Evolutionary conservation across 441 rosid species (phyloP).

Genomic region (Iberis amara): DNA sequence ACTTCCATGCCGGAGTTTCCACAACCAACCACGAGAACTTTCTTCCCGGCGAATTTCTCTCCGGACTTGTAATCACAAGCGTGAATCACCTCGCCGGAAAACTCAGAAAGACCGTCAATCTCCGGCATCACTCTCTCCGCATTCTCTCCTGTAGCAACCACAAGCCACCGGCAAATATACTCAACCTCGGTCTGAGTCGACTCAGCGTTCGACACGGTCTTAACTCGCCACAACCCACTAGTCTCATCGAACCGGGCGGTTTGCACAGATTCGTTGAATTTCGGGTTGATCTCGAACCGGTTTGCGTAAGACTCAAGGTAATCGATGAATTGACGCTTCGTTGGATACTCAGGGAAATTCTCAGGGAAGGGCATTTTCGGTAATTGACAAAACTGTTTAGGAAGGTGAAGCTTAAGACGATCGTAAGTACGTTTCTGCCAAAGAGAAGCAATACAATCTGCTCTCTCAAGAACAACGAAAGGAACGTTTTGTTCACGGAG

Average conservation of each 20-base stretch:
- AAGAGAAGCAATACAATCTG: conserved; percentile 68
- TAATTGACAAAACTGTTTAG: conserved; percentile 68
- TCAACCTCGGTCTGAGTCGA: conserved; percentile 42
- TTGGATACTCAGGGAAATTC: conserved; percentile 62
- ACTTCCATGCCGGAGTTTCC: conserved; percentile 82
- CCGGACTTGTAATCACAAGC: conserved; percentile 63
- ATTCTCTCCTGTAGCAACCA: conserved; percentile 77
- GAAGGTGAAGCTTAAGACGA: conserved; percentile 74
- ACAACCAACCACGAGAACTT: conserved; percentile 62
- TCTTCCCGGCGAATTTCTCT: conserved; percentile 42
- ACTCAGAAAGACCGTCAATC: conserved; percentile 47
- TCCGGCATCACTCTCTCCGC: conserved; percentile 59
- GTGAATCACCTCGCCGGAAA: conserved; percentile 52
- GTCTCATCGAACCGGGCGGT: conserved; percentile 63
- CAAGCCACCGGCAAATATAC: conserved; percentile 72
- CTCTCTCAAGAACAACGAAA: conserved; percentile 56
- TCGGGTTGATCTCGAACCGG: conserved; percentile 49
- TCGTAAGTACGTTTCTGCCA: conserved; percentile 75
- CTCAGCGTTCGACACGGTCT: conserved; percentile 36
- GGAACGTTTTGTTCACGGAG: conserved; percentile 62
- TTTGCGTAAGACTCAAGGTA: conserved; percentile 66
- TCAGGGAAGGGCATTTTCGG: conserved; percentile 71
- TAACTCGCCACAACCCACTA: conserved; percentile 63
- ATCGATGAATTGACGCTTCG: conserved; percentile 52
- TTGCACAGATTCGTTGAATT: conserved; percentile 66